Evolutionary conservation across 371 early-diverging fungal species (phyloP), one percentile per base, ranked within the genome.

Genomic region (Actinomortierella ambigua): DNA sequence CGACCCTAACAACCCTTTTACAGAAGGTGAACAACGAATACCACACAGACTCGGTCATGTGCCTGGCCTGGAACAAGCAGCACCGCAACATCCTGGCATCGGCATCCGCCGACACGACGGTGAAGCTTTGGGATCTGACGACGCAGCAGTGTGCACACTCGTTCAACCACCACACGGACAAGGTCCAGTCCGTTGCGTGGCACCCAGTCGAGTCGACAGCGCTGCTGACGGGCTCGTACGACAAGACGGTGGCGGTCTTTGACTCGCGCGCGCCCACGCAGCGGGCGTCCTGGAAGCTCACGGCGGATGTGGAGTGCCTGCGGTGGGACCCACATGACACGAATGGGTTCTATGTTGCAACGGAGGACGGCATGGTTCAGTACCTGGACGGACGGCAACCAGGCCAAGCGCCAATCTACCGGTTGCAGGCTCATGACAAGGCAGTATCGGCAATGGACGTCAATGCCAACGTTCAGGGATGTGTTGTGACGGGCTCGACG

Each of bases 51-150:
- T 96, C 97, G 14, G 88, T 97, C 40, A 91, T 97, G 94, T 84
- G 89, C 27, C 77, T 98, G 20, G 85, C 96, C 34, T 97, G 96
- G 96, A 98, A 98, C 82, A 85, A 79, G 53, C 80, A 83, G 55
- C 93, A 91, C 57, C 84, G 90, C 48, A 95, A 95, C 75, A 82
- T 98, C 40, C 79, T 98, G 61, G 89, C 94, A 8, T 91, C 94
- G 28, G 93, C 95, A 13, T 97, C 97, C 4, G 96, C 97, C 15
- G 98, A 98, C 69, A 88, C 88, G 3, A 97, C 96, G n/a, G 91
- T 97, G 39, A 97, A 97, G 77, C 85, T 98, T 39, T 98, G 98
- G 98, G 98, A 98, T 75, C 79, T 98, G 68, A 81, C 77, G 29
- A 83, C 85, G 5, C 83, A 82, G 20, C 82, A 80, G 57, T 90